A percentile compares a stretch with the other conserved stretches of the same genome.
Evolutionary conservation across 2,329 filamentous ascomycete species (phyloP).

Genomic region (Cadophora sp.): DNA sequence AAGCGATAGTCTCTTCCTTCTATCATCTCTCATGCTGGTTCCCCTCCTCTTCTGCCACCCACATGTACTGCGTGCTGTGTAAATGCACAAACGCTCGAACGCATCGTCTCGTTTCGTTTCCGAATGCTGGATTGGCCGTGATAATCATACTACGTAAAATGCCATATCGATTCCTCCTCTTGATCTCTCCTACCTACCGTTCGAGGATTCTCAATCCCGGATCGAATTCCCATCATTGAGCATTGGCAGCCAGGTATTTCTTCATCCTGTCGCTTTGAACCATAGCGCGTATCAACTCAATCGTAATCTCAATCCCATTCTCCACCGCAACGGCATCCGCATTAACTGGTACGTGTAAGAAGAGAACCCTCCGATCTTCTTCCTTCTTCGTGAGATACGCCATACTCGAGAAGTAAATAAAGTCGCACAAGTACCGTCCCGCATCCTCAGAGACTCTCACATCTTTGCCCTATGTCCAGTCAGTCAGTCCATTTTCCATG

Average conservation of each 20-base stretch:
- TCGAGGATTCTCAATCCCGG: no score
- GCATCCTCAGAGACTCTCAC: conserved; percentile 72
- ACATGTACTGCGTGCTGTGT: no score
- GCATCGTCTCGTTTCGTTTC: no score
- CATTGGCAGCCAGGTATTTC: conserved; percentile 22
- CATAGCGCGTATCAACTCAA: conserved; percentile 63
- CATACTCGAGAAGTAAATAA: conserved; percentile 76
- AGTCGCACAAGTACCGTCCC: conserved; percentile 78
- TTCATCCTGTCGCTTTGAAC: conserved; percentile 50
- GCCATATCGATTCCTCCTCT: background rate
- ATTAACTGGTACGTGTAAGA: conserved; percentile 75
- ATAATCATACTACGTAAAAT: background rate
- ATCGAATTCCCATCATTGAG: background rate
- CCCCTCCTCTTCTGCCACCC: no score
- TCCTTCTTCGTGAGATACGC: conserved; percentile 59
- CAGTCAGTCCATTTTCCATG: conserved; percentile 7
- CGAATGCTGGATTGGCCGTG: no score
- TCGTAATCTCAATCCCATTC: conserved; percentile 57
- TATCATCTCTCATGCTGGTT: no score
- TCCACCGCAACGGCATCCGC: conserved; percentile 56
- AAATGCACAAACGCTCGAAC: no score
- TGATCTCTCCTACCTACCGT: no score
- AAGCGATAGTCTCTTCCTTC: no score
- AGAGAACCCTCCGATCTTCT: conserved; percentile 62
- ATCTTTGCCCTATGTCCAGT: conserved; percentile 48